phyloP scores from a whole-genome alignment of 768 basidiomycete genomes.

The Kwoniella pini region DNA sequence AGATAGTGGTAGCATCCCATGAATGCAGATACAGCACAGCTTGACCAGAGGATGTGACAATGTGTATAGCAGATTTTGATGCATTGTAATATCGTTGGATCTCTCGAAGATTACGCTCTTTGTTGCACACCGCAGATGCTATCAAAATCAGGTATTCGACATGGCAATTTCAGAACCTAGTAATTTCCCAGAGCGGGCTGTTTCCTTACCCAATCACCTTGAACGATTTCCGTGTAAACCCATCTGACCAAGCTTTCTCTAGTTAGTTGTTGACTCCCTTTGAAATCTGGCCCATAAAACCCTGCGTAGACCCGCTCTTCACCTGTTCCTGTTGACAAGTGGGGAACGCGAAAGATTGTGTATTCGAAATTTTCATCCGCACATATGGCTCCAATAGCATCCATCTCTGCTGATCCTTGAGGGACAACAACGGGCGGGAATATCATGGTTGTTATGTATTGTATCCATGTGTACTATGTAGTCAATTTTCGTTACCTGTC shows the following conservation, averaged over 20 bases:
- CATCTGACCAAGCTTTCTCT: conserved; percentile 14
- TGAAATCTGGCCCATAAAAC: conserved; percentile 12
- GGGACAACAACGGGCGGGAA: conserved; percentile 7
- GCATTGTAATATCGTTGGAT: no score
- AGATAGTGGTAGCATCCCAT: no score
- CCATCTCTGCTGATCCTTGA: conserved; percentile 18
- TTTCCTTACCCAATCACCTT: conserved; percentile 9
- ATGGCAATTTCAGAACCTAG: no score
- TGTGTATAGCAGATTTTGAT: no score
- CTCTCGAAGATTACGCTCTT: no score
- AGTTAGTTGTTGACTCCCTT: conserved; percentile 7
- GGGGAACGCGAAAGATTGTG: conserved; percentile 18
- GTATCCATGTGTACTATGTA: conserved; percentile 9
- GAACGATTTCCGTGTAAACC: conserved; percentile 5
- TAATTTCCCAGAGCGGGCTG: conserved; percentile 18
- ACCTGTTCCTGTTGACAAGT: not conserved
- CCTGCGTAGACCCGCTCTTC: conserved; percentile 9
- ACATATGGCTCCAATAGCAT: not conserved
- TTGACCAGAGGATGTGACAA: no score
- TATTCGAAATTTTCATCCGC: conserved; percentile 15
- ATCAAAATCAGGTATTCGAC: no score
- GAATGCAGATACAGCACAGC: no score
- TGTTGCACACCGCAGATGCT: no score
- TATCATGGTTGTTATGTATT: conserved; percentile 16
- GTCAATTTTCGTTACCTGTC: not conserved